Evolutionary conservation across 805 yeast species (phyloP).

Genomic region (Barnettozyma salicaria): DNA sequence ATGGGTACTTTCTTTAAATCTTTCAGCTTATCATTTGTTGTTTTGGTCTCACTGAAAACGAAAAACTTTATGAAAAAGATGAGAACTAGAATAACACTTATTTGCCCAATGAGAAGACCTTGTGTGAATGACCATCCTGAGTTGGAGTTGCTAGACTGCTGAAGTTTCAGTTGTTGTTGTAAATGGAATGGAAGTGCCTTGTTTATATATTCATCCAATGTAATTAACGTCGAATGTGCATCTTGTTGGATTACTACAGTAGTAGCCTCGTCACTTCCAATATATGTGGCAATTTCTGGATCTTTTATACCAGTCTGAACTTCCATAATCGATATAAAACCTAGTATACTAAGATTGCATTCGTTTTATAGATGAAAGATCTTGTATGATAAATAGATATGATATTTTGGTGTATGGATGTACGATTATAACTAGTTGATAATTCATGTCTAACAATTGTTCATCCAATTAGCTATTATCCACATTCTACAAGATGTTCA

Average conservation of each 20-base stretch:
- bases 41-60: slow-evolving; percentile 58
- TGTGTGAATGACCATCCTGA: slow-evolving; percentile 67
- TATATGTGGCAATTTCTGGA: too few species aligned
- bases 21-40: slow-evolving; percentile 25
- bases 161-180: slow-evolving; percentile 27
- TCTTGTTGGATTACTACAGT: slow-evolving; percentile 22
- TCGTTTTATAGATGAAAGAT: too few species aligned
- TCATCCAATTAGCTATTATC: too few species aligned
- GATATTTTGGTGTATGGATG: too few species aligned
- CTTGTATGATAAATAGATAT: too few species aligned
- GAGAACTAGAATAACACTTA: slow-evolving; percentile 59
- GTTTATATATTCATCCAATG: slow-evolving; percentile 34
- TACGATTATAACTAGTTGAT: too few species aligned
- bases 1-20: slow-evolving; percentile 24
- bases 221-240: slow-evolving; percentile 25
- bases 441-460: too few species aligned
- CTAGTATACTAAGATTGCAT: too few species aligned
- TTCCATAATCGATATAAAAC: too few species aligned
- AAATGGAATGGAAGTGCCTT: slow-evolving; percentile 32
- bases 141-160: slow-evolving; percentile 13
- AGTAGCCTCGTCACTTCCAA: slow-evolving; percentile 12
- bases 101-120: slow-evolving; percentile 68
- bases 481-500: slow-evolving; percentile 33
- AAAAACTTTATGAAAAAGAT: slow-evolving; percentile 67
- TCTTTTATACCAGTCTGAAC: too few species aligned